A percentile compares a stretch with the other conserved stretches of the same genome.
phyloP scores from a whole-genome alignment of 2,329 filamentous ascomycete genomes.

The Coniochaeta sp. region DNA sequence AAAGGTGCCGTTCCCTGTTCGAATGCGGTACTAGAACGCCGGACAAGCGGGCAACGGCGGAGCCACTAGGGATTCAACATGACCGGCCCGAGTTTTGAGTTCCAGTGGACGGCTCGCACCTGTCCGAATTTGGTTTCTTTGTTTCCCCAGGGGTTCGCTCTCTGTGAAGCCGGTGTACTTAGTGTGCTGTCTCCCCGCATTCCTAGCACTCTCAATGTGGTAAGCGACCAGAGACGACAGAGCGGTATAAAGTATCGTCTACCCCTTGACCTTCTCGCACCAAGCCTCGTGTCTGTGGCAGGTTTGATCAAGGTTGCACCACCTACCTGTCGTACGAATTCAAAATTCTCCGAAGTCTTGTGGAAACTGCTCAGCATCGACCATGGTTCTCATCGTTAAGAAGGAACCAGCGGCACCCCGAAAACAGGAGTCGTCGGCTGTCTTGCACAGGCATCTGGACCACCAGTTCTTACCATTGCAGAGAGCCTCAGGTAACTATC shows the following conservation, averaged over 20 bases:
- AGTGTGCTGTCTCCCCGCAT: background rate
- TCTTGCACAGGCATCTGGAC: conserved; percentile 29
- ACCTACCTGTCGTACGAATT: background rate
- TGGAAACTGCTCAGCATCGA: background rate
- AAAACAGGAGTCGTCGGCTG: conserved; percentile 20
- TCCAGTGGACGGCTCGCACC: background rate
- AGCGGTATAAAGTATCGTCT: background rate
- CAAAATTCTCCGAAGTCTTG: background rate
- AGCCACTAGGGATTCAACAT: background rate
- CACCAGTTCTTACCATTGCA: conserved; percentile 24
- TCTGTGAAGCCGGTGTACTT: background rate
- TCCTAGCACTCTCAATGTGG: background rate
- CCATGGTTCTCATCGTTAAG: background rate
- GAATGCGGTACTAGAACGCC: background rate
- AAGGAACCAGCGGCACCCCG: background rate
- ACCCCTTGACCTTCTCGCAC: background rate
- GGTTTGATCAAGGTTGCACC: background rate
- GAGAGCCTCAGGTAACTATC: conserved; percentile 27
- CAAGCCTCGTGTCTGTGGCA: background rate
- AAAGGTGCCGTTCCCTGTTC: background rate
- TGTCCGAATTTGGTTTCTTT: background rate
- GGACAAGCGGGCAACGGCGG: background rate
- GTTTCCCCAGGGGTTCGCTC: background rate
- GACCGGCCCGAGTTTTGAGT: background rate
- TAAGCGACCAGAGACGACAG: background rate